Conservation (phyloP, 257 asterid genomes). For the Solanum virginianum region DNA sequence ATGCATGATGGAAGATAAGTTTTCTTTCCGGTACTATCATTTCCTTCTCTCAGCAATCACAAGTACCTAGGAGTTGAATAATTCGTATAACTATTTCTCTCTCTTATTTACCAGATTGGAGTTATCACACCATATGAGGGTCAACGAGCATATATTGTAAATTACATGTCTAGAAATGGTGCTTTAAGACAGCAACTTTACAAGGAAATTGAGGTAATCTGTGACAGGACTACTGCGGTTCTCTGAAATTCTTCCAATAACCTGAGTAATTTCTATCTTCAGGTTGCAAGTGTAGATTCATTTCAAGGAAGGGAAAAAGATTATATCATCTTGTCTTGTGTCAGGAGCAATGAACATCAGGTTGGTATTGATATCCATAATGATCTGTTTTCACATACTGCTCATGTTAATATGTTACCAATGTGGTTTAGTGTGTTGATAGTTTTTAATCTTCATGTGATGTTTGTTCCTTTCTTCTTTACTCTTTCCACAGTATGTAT, state of each 20-base stretch:
- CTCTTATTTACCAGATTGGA: slow-evolving; percentile 56
- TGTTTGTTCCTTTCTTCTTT: neutral
- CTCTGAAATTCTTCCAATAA: neutral
- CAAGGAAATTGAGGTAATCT: slow-evolving; percentile 91
- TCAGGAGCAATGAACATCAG: slow-evolving; percentile 99
- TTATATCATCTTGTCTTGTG: slow-evolving; percentile 87
- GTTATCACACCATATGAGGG: slow-evolving; percentile 99
- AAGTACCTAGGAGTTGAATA: neutral
- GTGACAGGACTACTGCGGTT: neutral
- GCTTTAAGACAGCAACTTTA: slow-evolving; percentile 90
- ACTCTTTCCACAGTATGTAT: neutral
- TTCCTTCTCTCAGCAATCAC: neutral
- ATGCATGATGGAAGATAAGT: neutral
- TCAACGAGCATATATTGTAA: slow-evolving; percentile 94
- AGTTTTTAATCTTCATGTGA: neutral
- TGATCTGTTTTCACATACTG: neutral
- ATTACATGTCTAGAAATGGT: slow-evolving; percentile 97
- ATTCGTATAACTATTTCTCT: neutral
- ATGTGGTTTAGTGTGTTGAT: neutral
- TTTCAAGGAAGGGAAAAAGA: slow-evolving; percentile 99
- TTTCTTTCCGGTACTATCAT: neutral
- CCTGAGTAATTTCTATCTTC: slow-evolving; percentile 11
- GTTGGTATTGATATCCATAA: slow-evolving; percentile 22
- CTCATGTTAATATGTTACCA: neutral
- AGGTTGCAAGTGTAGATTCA: slow-evolving; percentile 99